These are phyloP conservation scores for Pinus taeda DNA, from an alignment of 75 land plant species.

Conservation along the genomic window DNA sequence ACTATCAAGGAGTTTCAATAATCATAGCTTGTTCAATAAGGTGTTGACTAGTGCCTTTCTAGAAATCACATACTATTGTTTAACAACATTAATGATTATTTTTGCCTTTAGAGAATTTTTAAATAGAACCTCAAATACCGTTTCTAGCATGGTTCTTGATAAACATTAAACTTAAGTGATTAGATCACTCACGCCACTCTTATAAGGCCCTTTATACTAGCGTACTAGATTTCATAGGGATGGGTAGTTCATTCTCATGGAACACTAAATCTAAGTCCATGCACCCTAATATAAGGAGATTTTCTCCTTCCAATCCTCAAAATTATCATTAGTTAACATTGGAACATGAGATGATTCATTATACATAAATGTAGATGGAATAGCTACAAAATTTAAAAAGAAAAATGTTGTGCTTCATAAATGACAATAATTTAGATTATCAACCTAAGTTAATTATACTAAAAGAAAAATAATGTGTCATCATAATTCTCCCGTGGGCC, in stretches of 20 bases:
- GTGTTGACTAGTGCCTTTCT: conserved; percentile 20
- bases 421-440: too few relatives aligned
- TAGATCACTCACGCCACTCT: conserved; percentile 30
- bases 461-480: too few relatives aligned
- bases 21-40: conserved; percentile 14
- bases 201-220: not conserved
- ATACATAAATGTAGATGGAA: not conserved
- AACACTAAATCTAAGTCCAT: too few relatives aligned
- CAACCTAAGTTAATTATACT: too few relatives aligned
- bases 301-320: not conserved
- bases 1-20: not conserved
- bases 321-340: not conserved
- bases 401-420: too few relatives aligned
- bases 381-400: too few relatives aligned
- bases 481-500: too few relatives aligned
- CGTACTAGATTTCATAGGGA: too few relatives aligned
- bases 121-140: conserved; percentile 19
- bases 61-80: conserved; percentile 21
- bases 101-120: conserved; percentile 1
- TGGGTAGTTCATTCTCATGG: too few relatives aligned
- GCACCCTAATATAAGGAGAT: not conserved
- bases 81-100: not conserved
- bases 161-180: conserved; percentile 19
- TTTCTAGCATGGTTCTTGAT: conserved; percentile 11
- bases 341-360: not conserved